A percentile compares a stretch with the other conserved stretches of the same genome.
These are phyloP conservation scores for Citrullus amarus DNA, from an alignment of 306 rosid species.

Conservation along the genomic window DNA sequence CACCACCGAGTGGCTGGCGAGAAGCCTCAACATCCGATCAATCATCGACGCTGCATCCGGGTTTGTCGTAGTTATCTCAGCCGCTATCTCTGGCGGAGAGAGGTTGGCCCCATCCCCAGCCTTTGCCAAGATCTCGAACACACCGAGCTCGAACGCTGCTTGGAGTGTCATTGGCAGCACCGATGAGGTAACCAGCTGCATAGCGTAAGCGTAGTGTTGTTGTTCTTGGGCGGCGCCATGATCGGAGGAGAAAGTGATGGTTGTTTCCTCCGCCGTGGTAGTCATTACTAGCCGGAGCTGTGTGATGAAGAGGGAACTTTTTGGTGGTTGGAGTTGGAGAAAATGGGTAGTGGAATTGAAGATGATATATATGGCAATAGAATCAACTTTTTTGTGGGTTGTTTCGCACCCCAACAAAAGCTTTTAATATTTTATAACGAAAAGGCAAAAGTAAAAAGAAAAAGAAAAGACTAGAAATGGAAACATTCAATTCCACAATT, in stretches of 20 bases:
- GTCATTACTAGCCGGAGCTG: not conserved
- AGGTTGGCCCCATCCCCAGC: conserved; percentile 22
- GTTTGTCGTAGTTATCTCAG: conserved; percentile 19
- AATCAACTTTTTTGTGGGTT: no score
- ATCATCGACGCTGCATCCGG: conserved; percentile 31
- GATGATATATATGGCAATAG: no score
- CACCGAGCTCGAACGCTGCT: conserved; percentile 30
- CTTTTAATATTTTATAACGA: no score
- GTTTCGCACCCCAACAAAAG: no score
- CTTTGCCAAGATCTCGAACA: conserved; percentile 34
- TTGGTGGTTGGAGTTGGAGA: no score
- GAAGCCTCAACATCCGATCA: conserved; percentile 37
- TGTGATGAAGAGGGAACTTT: not conserved
- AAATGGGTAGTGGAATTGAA: no score
- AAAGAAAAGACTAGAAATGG: no score
- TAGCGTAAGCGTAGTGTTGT: conserved; percentile 11
- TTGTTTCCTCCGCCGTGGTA: not conserved
- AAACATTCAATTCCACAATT: no score
- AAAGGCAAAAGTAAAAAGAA: no score
- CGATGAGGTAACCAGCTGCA: conserved; percentile 13
- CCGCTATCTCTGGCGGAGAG: conserved; percentile 22
- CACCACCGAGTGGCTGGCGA: conserved; percentile 33
- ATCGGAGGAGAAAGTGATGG: not conserved
- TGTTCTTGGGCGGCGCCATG: not conserved
- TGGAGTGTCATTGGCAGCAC: conserved; percentile 27